Conservation (phyloP, 208 protist genomes). For the Perkinsela sp. region DNA sequence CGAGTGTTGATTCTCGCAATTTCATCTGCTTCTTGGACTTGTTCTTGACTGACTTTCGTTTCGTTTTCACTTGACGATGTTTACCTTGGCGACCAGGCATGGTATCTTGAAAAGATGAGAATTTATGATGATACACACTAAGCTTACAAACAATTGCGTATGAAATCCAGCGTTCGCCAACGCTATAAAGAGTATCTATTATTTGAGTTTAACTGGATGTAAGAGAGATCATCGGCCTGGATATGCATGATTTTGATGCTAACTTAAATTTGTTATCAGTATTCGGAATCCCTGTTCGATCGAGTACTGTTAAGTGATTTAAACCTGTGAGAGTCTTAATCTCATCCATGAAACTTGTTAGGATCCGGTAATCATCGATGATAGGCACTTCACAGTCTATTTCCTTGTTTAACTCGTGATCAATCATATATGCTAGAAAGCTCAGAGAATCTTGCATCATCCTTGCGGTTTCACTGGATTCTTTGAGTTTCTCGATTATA, state of each 20-base stretch:
- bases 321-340: background rate
- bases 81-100: too few species aligned
- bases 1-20: too few species aligned
- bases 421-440: slow-evolving; percentile 55
- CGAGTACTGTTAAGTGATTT: background rate
- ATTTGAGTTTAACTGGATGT: too few species aligned
- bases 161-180: too few species aligned
- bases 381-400: slow-evolving; percentile 21
- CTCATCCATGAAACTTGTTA: slow-evolving; percentile 3
- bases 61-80: too few species aligned
- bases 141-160: too few species aligned
- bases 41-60: too few species aligned
- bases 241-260: background rate
- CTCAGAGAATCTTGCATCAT: slow-evolving; percentile 51
- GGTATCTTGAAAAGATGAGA: too few species aligned
- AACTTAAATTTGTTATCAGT: background rate
- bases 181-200: too few species aligned
- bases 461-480: slow-evolving; percentile 27
- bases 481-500: slow-evolving; percentile 16
- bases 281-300: background rate
- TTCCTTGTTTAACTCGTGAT: slow-evolving; percentile 37
- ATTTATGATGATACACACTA: too few species aligned
- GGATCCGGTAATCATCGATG: slow-evolving; percentile 24
- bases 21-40: too few species aligned
- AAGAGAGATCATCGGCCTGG: too few species aligned